These are phyloP conservation scores for Schizochytrium sp. DNA, from an alignment of 108 stramenopile genomes.

Conservation along the genomic window DNA sequence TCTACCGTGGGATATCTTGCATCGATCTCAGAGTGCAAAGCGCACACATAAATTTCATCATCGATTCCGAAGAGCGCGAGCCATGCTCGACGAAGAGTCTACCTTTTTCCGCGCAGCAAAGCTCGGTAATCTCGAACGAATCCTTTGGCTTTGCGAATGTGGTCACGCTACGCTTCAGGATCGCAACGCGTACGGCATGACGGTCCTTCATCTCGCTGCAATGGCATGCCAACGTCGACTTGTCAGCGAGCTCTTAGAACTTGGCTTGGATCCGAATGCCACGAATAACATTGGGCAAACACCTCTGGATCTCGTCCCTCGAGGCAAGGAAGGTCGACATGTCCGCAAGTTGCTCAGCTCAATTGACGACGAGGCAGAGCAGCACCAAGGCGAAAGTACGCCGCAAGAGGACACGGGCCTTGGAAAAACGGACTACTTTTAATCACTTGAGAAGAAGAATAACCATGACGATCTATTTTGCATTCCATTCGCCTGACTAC, in stretches of 20 bases:
- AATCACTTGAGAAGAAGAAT: too few relatives aligned
- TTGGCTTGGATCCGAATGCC: not conserved
- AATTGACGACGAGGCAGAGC: too few relatives aligned
- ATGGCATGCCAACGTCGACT: not conserved
- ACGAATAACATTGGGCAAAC: not conserved
- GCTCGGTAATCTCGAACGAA: not conserved
- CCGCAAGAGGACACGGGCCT: too few relatives aligned
- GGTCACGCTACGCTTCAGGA: not conserved
- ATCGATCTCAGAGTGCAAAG: not conserved
- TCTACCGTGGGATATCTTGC: not conserved
- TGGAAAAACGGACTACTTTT: too few relatives aligned
- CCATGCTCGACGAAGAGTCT: not conserved
- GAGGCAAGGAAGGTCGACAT: too few relatives aligned
- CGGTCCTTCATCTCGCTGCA: not conserved
- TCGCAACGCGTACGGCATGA: slow-evolving; percentile 2
- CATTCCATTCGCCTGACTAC: too few relatives aligned
- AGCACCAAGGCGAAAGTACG: too few relatives aligned
- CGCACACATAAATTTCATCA: not conserved
- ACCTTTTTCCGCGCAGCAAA: not conserved
- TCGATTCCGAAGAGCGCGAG: not conserved
- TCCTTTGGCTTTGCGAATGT: not conserved
- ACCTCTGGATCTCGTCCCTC: not conserved
- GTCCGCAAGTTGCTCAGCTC: too few relatives aligned
- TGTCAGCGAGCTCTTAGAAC: not conserved
- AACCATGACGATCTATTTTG: too few relatives aligned